A percentile compares a stretch with the other conserved stretches of the same genome.
Evolutionary conservation across 352 stramenopile genomes (phyloP).

Genomic region (Pythium rhizo-oryzae): DNA sequence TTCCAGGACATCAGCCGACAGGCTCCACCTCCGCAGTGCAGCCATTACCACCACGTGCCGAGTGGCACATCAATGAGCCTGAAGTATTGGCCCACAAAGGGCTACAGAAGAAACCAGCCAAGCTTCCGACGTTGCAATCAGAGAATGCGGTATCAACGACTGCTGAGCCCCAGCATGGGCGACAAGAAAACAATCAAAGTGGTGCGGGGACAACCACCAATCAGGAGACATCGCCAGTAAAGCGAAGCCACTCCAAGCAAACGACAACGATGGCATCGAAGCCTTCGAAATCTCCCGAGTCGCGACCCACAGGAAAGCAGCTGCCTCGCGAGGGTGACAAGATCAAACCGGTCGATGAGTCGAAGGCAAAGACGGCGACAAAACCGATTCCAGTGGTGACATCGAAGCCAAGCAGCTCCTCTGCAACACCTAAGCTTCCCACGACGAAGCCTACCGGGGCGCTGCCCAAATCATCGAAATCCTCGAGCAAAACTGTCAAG

Average conservation of each 20-base stretch:
- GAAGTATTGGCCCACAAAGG: background rate
- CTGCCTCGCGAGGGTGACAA: background rate
- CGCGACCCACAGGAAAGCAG: background rate
- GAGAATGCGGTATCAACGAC: background rate
- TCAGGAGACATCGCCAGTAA: slow-evolving; percentile 15
- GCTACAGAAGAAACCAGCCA: slow-evolving; percentile 20
- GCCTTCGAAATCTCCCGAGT: background rate
- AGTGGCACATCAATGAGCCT: background rate
- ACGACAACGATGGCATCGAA: background rate
- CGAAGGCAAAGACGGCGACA: background rate
- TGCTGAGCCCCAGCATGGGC: background rate
- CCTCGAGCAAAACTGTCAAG: slow-evolving; percentile 10
- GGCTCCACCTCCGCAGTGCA: background rate
- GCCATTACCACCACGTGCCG: background rate
- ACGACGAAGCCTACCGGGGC: background rate
- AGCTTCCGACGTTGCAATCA: slow-evolving; percentile 14
- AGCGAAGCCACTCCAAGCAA: slow-evolving; percentile 4
- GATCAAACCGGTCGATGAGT: background rate
- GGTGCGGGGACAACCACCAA: background rate
- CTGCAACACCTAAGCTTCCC: background rate
- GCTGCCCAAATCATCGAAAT: slow-evolving; percentile 4
- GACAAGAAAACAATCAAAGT: background rate
- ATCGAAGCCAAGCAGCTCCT: background rate
- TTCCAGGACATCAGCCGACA: slow-evolving; percentile 30
- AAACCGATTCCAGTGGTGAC: background rate